Percentiles rank a stretch among this genome's conserved stretches.
Conservation (phyloP, 2,329 filamentous ascomycete genomes). For the Epichloe baconii region DNA sequence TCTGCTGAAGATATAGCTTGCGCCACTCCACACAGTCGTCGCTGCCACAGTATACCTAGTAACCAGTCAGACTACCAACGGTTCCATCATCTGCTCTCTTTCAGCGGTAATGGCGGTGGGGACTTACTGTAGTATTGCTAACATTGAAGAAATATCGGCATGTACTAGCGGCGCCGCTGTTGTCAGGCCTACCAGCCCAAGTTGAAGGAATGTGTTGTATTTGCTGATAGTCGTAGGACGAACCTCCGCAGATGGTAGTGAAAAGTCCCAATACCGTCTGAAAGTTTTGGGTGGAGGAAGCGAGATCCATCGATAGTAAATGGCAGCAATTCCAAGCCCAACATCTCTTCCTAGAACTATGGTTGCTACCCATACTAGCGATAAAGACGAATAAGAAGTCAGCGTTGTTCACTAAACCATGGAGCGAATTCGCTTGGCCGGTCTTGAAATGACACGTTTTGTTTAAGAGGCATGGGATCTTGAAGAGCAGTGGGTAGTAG, state of each 20-base stretch:
- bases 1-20: constrained; percentile 80
- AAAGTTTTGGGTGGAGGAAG: constrained; percentile 90
- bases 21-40: constrained; percentile 87
- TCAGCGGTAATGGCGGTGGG: background rate
- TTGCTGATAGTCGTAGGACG: constrained; percentile 75
- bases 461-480: background rate
- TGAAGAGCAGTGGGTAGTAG: background rate
- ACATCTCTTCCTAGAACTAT: constrained; percentile 85
- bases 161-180: constrained; percentile 66
- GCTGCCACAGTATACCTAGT: constrained; percentile 67
- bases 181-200: constrained; percentile 73
- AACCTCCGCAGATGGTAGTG: constrained; percentile 74
- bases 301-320: constrained; percentile 94
- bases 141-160: constrained; percentile 38
- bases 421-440: background rate
- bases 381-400: background rate
- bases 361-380: constrained; percentile 66
- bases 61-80: background rate
- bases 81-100: background rate
- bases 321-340: constrained; percentile 68
- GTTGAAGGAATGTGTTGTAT: constrained; percentile 85
- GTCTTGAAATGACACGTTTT: background rate
- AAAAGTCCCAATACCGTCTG: constrained; percentile 92
- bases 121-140: constrained; percentile 52
- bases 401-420: background rate